Conservation (phyloP, 331 rosid genomes). For the Acacia pycnantha region DNA sequence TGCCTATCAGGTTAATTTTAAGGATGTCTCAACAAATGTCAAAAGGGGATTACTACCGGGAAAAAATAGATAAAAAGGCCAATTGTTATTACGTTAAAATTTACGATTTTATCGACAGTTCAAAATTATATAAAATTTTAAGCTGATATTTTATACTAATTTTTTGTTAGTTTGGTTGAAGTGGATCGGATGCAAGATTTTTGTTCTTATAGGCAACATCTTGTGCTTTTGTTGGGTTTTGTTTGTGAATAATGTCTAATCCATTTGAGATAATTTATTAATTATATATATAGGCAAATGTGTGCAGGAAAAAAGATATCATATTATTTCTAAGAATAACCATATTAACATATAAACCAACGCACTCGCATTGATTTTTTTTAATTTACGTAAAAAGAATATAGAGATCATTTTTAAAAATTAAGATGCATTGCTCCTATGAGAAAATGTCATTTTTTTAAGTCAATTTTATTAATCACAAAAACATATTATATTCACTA, state of each 20-base stretch:
- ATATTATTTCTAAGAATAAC: not conserved
- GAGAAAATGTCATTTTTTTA: no score
- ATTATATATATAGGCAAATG: not conserved
- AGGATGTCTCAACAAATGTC: not conserved
- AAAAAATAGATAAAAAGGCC: not conserved
- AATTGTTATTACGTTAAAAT: not conserved
- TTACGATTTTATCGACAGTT: not conserved
- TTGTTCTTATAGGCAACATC: not conserved
- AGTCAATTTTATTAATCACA: no score
- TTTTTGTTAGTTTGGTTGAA: not conserved
- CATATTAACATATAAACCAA: not conserved
- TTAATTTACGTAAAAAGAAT: no score
- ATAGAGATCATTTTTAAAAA: no score
- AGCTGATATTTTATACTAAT: not conserved
- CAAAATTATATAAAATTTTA: not conserved
- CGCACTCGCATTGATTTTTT: no score
- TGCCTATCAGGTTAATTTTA: not conserved
- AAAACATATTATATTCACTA: no score
- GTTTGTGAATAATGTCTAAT: not conserved
- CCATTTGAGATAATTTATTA: not conserved
- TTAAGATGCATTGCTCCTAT: no score
- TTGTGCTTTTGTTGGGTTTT: not conserved
- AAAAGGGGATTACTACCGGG: not conserved
- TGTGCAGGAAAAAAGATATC: not conserved
- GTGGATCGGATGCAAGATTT: not conserved